Base-by-base conservation (phyloP, 495 filamentous ascomycete genomes). In the Aspergillus diversus region DNA sequence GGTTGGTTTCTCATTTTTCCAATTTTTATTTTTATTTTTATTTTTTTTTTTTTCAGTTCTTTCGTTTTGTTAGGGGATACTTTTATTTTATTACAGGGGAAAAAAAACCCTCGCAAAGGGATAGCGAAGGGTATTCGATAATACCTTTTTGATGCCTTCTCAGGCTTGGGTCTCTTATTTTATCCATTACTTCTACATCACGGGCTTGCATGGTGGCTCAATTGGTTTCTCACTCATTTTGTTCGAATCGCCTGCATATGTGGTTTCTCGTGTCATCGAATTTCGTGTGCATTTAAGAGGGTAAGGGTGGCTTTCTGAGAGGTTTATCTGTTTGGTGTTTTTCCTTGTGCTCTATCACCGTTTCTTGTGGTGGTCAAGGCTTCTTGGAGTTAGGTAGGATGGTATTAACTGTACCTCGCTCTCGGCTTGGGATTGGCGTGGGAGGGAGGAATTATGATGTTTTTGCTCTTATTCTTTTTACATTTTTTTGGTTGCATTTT, bases 401-500 rank as follows among this genome's bases (percentile, higher is more conserved):
- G 59, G 58, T 55, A 58, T 63, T 34, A 15, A 48, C 32, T 58
- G 21, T 17, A 54, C 33, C 35, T 49, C 27, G 54, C 32, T 48
- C 31, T 52, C 49, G 55, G 39, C 47, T 42, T 12, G 47, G 46
- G 32, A 11, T 53, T 46, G 63, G 60, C 37, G 47, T 59, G 63
- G 66, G 60, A 57, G 61, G 70, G n/a, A 27, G 21, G 21, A 27
- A 27, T 27, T 27, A 27, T 27, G 21, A 27, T 27, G 21, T 1
- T 27, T 27, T 27, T 27, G 21, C 21, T 2, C 21, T 27, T 27
- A 27, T 27, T 27, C 21, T 27, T 27, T 27, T 27, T 27, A 1
- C 21, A 31, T 0, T 52, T 61, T 33, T 63, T 49, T 64, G 33
- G 42, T 69, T 65, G 65, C 65, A 66, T 67, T 68, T 66, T 52